phyloP scores from a whole-genome alignment of 768 basidiomycete genomes.

The Hypholoma fasciculare region DNA sequence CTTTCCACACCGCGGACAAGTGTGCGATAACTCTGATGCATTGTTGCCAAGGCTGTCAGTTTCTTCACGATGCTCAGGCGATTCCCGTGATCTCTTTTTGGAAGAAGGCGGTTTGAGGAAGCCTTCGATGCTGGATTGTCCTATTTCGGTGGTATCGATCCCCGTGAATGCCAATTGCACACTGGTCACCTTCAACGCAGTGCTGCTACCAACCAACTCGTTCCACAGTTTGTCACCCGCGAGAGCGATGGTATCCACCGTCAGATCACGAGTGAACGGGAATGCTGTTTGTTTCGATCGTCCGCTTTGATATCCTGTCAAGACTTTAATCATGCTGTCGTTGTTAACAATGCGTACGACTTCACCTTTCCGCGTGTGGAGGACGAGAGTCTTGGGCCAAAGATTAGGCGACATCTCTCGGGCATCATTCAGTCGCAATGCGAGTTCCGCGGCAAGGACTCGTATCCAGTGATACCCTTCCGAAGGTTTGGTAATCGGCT shows the following conservation, averaged over 20 bases:
- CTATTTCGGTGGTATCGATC: constrained; percentile 70
- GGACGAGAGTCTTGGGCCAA: constrained; percentile 92
- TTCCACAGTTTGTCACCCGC: constrained; percentile 85
- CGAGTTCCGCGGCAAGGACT: constrained; percentile 88
- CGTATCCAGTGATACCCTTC: constrained; percentile 91
- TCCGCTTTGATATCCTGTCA: constrained; percentile 59
- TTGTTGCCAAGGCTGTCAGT: constrained; percentile 12
- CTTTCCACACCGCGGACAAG: constrained; percentile 61
- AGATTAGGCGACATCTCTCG: constrained; percentile 68
- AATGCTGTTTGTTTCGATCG: constrained; percentile 87
- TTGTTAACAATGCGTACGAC: constrained; percentile 12
- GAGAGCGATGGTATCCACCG: constrained; percentile 72
- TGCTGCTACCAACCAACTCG: constrained; percentile 67
- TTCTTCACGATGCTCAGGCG: constrained; percentile 1
- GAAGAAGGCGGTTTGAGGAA: constrained; percentile 60
- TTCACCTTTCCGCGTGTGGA: constrained; percentile 71
- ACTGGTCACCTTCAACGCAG: constrained; percentile 65
- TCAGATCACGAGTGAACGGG: constrained; percentile 75
- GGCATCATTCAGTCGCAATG: constrained; percentile 81
- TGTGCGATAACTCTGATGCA: constrained; percentile 35
- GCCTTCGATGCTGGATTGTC: constrained; percentile 85
- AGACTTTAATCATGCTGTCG: too few relatives aligned
- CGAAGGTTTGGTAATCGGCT: constrained; percentile 67
- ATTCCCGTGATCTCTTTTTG: constrained; percentile 40
- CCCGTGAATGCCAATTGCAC: constrained; percentile 78